Base-by-base conservation (phyloP, 176 grass and related monocot species). In the Poa pratensis region DNA sequence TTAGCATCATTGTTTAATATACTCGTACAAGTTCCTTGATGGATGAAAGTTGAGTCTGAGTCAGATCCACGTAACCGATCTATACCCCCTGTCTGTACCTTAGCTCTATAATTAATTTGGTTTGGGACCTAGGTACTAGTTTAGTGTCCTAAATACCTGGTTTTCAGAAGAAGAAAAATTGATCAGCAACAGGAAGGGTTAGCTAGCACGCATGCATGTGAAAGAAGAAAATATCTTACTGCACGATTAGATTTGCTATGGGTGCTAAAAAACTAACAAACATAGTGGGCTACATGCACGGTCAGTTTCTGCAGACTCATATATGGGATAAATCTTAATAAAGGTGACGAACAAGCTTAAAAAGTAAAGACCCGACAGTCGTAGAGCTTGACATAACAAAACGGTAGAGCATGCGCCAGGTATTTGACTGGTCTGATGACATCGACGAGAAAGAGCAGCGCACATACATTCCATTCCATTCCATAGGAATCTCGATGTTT, bases 41-140 rank as follows among this genome's bases (percentile, higher is more conserved):
- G 57, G 84, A 69, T 73, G 26, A 69, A 65, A 83, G 84, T 90
- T 75, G 84, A 40, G 75, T 80, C 75, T 27, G 80, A 90, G 80
- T 87, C 84, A 78, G 84, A 90, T 83, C 75, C 89, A 84, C 75
- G 62, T 34, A 65, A 18, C 27, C 9, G 23, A 34, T 64, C 17
- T 10, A 22, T 70, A 69, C 30, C 77, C 27, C 28, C 28, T 30
- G 77, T 75, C 10, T 68, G 37, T 40, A 40, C 39, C 26, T 27
- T 49, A 65, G 43, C 18, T 48, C 30, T 5, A 59, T 75, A 32
- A 82, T 17, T 19, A 20, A 53, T 42, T 89, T 85, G 39, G 64
- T 70, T 81, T 50, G 24, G 46, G 51, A 6, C 83, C 14, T 73
- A 73, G 70, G 14, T 62, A 69, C 67, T 71, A 17, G 88, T 61